A percentile compares a stretch with the other conserved stretches of the same genome.
These are phyloP conservation scores for Lablab purpureus DNA, from an alignment of 306 rosid genomes.

Conservation along the genomic window DNA sequence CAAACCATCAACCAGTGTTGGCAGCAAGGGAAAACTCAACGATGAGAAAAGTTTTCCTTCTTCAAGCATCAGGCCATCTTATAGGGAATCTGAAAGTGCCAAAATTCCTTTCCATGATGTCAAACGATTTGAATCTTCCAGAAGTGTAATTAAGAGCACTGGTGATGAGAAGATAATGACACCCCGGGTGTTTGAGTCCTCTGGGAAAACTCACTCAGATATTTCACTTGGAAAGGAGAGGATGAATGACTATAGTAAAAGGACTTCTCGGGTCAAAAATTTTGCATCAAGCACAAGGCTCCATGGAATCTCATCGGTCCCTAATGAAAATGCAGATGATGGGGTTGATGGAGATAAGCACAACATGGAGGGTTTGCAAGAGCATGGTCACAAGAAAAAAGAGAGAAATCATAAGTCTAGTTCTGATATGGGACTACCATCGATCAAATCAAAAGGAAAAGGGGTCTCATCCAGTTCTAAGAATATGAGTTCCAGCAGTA, in stretches of 20 bases:
- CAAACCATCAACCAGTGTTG: conserved; percentile 48
- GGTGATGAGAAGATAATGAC: conserved; percentile 52
- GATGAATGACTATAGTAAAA: conserved; percentile 46
- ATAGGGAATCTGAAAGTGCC: conserved; percentile 46
- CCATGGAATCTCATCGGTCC: conserved; percentile 47
- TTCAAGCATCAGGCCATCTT: conserved; percentile 50
- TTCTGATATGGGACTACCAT: conserved; percentile 44
- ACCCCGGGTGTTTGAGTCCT: conserved; percentile 47
- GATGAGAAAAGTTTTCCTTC: conserved; percentile 44
- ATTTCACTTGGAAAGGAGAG: conserved; percentile 51
- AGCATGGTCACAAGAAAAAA: conserved; percentile 49
- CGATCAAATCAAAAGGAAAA: conserved; percentile 45
- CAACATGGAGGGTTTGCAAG: conserved; percentile 48
- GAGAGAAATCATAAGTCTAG: conserved; percentile 49
- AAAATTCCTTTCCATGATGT: conserved; percentile 52
- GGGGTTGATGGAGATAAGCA: conserved; percentile 46
- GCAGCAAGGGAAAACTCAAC: conserved; percentile 45
- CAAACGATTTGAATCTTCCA: conserved; percentile 49
- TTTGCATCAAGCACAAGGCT: conserved; percentile 46
- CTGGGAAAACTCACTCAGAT: conserved; percentile 53
- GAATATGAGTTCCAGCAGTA: conserved; percentile 37
- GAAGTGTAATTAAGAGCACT: conserved; percentile 48
- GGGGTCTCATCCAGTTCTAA: conserved; percentile 52
- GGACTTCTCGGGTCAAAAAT: conserved; percentile 47
- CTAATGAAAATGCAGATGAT: conserved; percentile 46